These are phyloP conservation scores for Aspergillus sojae DNA, from an alignment of 2,329 filamentous ascomycete species.

Conservation along the genomic window DNA sequence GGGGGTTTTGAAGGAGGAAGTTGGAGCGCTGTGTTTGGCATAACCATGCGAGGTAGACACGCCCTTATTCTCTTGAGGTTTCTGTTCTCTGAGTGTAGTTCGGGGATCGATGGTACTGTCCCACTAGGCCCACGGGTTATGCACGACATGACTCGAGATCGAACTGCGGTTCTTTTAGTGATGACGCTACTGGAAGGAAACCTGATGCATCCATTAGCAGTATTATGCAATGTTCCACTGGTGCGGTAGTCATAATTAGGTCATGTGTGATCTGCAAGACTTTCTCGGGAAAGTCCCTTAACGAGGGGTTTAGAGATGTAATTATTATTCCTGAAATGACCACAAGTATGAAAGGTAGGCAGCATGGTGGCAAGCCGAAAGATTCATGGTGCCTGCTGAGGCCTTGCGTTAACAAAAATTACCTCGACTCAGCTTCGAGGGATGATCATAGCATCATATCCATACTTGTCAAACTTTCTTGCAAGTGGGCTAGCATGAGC, in stretches of 20 bases:
- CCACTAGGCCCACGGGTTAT: neutral
- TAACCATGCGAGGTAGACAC: neutral
- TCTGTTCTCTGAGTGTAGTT: too few relatives aligned
- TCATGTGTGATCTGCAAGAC: neutral
- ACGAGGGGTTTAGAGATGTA: neutral
- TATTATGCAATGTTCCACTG: neutral
- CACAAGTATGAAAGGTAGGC: neutral
- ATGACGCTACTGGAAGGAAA: neutral
- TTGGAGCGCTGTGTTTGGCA: neutral
- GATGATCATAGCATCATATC: neutral
- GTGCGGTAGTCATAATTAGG: neutral
- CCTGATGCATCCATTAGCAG: neutral
- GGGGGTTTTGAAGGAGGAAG: neutral
- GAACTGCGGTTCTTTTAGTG: neutral
- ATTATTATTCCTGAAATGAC: neutral
- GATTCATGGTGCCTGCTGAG: neutral
- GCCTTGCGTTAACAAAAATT: neutral
- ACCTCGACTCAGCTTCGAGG: neutral
- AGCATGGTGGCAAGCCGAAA: neutral
- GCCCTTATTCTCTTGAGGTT: too few relatives aligned
- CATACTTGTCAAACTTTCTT: neutral
- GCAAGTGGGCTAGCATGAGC: too few relatives aligned
- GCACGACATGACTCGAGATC: neutral
- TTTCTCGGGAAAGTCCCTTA: neutral
- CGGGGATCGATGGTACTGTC: neutral